phyloP scores from a whole-genome alignment of 371 early-diverging fungal genomes.

The Parasitella parasitica region DNA sequence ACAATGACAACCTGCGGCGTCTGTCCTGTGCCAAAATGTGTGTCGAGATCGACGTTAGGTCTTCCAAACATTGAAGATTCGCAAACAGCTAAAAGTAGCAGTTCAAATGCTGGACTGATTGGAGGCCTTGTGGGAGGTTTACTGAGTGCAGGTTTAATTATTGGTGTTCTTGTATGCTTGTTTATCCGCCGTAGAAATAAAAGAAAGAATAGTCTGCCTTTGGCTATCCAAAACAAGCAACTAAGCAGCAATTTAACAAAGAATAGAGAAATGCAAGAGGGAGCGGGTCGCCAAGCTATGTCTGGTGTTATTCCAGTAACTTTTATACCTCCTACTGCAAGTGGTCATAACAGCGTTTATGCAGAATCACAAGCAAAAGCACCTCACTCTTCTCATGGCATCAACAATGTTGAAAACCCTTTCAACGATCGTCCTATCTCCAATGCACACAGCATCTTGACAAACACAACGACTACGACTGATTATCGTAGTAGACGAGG shows the following conservation, averaged over 20 bases:
- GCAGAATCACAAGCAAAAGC: neutral
- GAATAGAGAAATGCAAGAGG: slow-evolving; percentile 10
- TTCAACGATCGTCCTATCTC: slow-evolving; percentile 15
- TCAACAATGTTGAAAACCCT: slow-evolving; percentile 9
- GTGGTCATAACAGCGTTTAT: neutral
- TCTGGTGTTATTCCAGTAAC: slow-evolving; percentile 54
- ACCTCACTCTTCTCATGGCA: slow-evolving; percentile 4
- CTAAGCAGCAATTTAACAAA: neutral
- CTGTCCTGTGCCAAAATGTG: slow-evolving; percentile 42
- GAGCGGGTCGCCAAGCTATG: slow-evolving; percentile 9
- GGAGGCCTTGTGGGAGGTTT: slow-evolving; percentile 45
- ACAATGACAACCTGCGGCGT: slow-evolving; percentile 43
- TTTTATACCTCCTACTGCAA: slow-evolving; percentile 41
- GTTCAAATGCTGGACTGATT: slow-evolving; percentile 27
- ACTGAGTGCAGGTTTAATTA: slow-evolving; percentile 22
- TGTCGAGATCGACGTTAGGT: slow-evolving; percentile 26
- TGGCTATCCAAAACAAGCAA: slow-evolving; percentile 17
- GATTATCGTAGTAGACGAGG: slow-evolving; percentile 13
- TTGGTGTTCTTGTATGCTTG: slow-evolving; percentile 20
- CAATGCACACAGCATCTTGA: slow-evolving; percentile 8
- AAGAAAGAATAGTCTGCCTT: slow-evolving; percentile 27
- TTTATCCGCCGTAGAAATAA: slow-evolving; percentile 20
- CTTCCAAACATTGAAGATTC: slow-evolving; percentile 8
- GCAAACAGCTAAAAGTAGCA: neutral
- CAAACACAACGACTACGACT: neutral